phyloP scores from a whole-genome alignment of 2,329 filamentous ascomycete species.

The Macrophomina tecta region DNA sequence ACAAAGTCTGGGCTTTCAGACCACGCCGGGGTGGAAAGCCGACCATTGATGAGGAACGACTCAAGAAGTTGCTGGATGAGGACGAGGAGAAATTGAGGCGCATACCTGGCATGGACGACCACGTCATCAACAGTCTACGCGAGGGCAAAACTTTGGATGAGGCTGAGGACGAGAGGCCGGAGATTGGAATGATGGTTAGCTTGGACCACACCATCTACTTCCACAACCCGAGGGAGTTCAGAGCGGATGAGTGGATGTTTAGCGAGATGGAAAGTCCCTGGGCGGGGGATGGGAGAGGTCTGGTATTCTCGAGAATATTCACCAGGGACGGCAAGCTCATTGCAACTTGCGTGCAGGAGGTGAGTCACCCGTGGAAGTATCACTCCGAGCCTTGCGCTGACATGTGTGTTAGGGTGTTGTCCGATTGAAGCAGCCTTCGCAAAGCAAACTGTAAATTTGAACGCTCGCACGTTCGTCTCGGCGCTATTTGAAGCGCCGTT shows the following conservation, averaged over 20 bases:
- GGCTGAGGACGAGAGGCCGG: slow-evolving; percentile 59
- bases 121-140: slow-evolving; percentile 54
- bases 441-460: slow-evolving; percentile 32
- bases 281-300: slow-evolving; percentile 76
- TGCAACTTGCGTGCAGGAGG: slow-evolving; percentile 83
- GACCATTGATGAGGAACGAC: slow-evolving; percentile 50
- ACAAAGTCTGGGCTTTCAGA: slow-evolving; percentile 78
- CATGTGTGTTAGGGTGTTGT: slow-evolving; percentile 55
- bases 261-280: slow-evolving; percentile 81
- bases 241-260: slow-evolving; percentile 75
- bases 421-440: slow-evolving; percentile 51
- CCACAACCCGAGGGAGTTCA: slow-evolving; percentile 56
- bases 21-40: slow-evolving; percentile 49
- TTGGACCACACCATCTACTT: slow-evolving; percentile 72
- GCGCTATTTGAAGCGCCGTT: slow-evolving; percentile 13
- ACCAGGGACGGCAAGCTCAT: slow-evolving; percentile 72
- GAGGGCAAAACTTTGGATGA: slow-evolving; percentile 54
- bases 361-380: slow-evolving; percentile 34
- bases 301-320: slow-evolving; percentile 78
- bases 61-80: slow-evolving; percentile 53
- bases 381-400: slow-evolving; percentile 31
- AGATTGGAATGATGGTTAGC: slow-evolving; percentile 84
- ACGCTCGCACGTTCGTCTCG: not conserved
- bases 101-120: slow-evolving; percentile 53
- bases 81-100: slow-evolving; percentile 51